Percentiles rank a stretch among this genome's conserved stretches.
These are phyloP conservation scores for Stephania yunnanensis DNA, from an alignment of 164 flowering plant genomes.

Conservation along the genomic window DNA sequence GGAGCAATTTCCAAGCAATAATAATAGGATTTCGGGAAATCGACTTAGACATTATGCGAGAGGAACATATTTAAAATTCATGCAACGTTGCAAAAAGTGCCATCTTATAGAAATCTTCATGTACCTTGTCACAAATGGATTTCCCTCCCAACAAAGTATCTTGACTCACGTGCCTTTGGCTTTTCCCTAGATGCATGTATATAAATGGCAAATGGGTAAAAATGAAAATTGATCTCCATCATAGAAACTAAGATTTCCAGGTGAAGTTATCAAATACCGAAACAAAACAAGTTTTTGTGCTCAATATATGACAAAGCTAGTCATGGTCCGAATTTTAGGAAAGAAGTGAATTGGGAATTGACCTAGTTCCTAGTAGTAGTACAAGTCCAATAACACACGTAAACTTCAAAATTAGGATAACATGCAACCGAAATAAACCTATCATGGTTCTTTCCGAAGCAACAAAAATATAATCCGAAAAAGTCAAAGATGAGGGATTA, in stretches of 20 bases:
- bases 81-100: not conserved
- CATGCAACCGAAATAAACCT: too few relatives aligned
- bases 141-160: constrained; percentile 53
- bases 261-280: not conserved
- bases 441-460: too few relatives aligned
- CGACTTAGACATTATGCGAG: not conserved
- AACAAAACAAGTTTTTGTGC: not conserved
- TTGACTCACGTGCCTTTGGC: constrained; percentile 64
- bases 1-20: too few relatives aligned
- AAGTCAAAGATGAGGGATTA: too few relatives aligned
- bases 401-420: not conserved
- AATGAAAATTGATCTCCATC: not conserved
- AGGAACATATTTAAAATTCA: not conserved
- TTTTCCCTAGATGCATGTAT: constrained; percentile 82
- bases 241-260: not conserved
- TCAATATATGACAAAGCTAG: not conserved
- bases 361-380: not conserved
- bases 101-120: too few relatives aligned
- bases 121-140: constrained; percentile 72
- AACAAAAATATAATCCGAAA: too few relatives aligned
- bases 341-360: not conserved
- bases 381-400: not conserved
- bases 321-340: not conserved
- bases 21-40: not conserved
- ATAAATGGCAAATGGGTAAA: constrained; percentile 27